Evolutionary conservation across 2,329 filamentous ascomycete genomes (phyloP), one percentile per base, ranked within the genome.

Genomic region (Aureobasidium mangrovei): DNA sequence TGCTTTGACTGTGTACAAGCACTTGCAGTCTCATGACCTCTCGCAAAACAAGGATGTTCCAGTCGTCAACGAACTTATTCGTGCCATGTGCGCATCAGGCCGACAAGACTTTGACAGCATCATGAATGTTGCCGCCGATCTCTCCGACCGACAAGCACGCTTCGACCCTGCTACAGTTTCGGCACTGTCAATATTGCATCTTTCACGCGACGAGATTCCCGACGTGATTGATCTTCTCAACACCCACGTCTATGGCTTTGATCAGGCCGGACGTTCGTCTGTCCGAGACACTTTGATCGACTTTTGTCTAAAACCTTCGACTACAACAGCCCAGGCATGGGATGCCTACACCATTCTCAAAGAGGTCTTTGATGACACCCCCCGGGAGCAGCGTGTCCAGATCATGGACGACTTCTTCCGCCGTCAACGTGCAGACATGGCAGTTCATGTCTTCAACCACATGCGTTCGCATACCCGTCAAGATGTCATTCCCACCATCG

Each of bases 351-450:
- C 76, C 48, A 75, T 84, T n/a, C 62, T 82, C 39, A 74, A 74
- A 33, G 66, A 77, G n/a, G 72, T 77, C 7, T 83, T 84, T 59
- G 72, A 76, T 64, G 86, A 76, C 69, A 84, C 84, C 0, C 75
- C 80, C n/a, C 75, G 82, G 4, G 73, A 77, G 2, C 75, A 80
- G 47, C 85, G 91, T 7, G 82, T 84, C 10, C 70, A 76, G 28
- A 75, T 96, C 42, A 95, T 98, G 87, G 78, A 84, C 26, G 76
- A 79, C 26, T 96, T 97, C 70, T 95, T 97, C 71, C 95, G 94
- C 65, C 84, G 89, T 38, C 77, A 80, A 29, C 82, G 90, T 8
- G 78, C 88, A 9, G 91, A 97, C 63, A 90, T 96, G 79, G 91
- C 88, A 2, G 83, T 82, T 44, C 78, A 90, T 58, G 83, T 95